These are phyloP conservation scores for Ganoderma resinaceum DNA, from an alignment of 1,284 basidiomycete genomes.

Conservation along the genomic window DNA sequence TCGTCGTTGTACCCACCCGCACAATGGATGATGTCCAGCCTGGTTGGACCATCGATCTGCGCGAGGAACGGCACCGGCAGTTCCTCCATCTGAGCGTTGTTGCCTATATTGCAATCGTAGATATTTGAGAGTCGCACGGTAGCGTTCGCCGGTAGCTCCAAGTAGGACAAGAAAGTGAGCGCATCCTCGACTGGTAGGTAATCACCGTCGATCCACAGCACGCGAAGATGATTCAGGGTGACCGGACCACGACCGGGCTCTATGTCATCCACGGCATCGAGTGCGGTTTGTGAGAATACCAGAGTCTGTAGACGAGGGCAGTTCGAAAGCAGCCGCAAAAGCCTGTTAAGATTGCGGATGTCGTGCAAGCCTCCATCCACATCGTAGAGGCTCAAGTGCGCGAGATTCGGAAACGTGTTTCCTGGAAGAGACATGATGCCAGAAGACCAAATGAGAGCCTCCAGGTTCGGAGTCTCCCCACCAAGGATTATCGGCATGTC, in stretches of 20 bases:
- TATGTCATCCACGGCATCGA: not conserved
- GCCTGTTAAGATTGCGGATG: not conserved
- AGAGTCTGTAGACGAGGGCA: not conserved
- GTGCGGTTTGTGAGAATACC: not conserved
- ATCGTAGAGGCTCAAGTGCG: not conserved
- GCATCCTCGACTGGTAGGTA: not conserved
- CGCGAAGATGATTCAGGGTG: not conserved
- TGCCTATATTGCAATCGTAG: not conserved
- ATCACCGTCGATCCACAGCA: not conserved
- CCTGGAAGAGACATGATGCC: not conserved
- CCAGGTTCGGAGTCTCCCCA: not conserved
- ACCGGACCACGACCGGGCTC: not conserved
- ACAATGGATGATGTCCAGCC: not conserved
- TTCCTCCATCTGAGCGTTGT: not conserved
- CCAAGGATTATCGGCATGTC: not conserved
- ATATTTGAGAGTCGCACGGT: not conserved
- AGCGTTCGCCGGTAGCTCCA: not conserved
- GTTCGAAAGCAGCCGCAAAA: not conserved
- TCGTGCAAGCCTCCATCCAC: not conserved
- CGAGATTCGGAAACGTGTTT: slow-evolving; percentile 3
- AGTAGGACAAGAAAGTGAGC: not conserved
- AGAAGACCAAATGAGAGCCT: not conserved
- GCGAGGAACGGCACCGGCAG: not conserved
- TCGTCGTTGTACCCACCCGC: not conserved
- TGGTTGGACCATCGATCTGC: not conserved